phyloP scores from a whole-genome alignment of 352 stramenopile genomes.

The Phytophthora pseudosyringae region DNA sequence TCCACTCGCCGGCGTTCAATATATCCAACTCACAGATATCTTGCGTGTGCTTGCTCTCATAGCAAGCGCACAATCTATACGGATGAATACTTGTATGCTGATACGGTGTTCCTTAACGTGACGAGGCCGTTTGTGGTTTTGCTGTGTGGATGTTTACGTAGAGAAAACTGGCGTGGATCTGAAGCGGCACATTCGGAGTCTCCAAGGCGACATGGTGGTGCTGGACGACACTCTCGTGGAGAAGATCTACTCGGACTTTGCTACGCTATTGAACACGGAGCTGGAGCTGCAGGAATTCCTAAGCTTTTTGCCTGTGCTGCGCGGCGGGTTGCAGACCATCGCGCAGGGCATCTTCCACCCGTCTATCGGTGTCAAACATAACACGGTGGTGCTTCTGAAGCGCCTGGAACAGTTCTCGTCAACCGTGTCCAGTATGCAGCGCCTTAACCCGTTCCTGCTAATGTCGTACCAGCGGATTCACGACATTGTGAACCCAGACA shows the following conservation, averaged over 20 bases:
- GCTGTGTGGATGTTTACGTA: slow-evolving; percentile 61
- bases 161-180: slow-evolving; percentile 82
- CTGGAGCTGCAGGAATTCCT: slow-evolving; percentile 86
- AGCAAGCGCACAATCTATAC: slow-evolving; percentile 22
- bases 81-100: slow-evolving; percentile 25
- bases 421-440: slow-evolving; percentile 68
- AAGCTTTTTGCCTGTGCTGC: slow-evolving; percentile 79
- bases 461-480: slow-evolving; percentile 89
- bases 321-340: slow-evolving; percentile 80
- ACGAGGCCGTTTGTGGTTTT: slow-evolving; percentile 17
- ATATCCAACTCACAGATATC: slow-evolving; percentile 70
- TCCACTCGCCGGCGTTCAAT: slow-evolving; percentile 79
- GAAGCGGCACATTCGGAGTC: slow-evolving; percentile 79
- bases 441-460: slow-evolving; percentile 81
- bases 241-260: slow-evolving; percentile 86
- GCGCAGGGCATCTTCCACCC: slow-evolving; percentile 88
- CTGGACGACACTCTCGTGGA: slow-evolving; percentile 84
- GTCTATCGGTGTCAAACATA: slow-evolving; percentile 90
- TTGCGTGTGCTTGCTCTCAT: slow-evolving; percentile 54
- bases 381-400: slow-evolving; percentile 87
- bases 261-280: slow-evolving; percentile 70
- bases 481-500: slow-evolving; percentile 71
- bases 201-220: slow-evolving; percentile 79
- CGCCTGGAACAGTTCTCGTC: slow-evolving; percentile 83
- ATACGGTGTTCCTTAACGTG: slow-evolving; percentile 56